phyloP scores from a whole-genome alignment of 1,139 yeast genomes.

The Geotrichum australiense region DNA sequence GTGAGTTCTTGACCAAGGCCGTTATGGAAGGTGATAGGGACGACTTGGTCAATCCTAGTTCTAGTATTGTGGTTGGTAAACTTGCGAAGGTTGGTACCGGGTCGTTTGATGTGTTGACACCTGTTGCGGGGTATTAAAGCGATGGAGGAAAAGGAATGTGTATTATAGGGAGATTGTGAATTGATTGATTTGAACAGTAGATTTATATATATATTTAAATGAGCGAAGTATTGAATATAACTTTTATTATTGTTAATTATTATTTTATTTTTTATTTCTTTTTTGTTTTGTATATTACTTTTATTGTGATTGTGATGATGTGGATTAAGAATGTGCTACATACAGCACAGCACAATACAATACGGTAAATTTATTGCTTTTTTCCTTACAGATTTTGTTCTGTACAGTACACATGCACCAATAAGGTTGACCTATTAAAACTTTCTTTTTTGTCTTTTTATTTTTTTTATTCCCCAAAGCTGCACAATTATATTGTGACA shows the following conservation, averaged over 20 bases:
- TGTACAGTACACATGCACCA: too few species aligned
- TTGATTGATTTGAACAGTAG: background rate
- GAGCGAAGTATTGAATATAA: background rate
- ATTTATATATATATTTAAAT: background rate
- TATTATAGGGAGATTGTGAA: too few species aligned
- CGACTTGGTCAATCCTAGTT: conserved; percentile 84
- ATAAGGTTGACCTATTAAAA: too few species aligned
- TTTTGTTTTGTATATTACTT: background rate
- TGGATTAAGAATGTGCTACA: too few species aligned
- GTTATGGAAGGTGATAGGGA: conserved; percentile 90
- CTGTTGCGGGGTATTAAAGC: conserved; percentile 4
- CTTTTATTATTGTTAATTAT: background rate
- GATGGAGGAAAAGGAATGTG: too few species aligned
- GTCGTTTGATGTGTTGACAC: conserved; percentile 76
- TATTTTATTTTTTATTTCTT: background rate
- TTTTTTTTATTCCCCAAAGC: too few species aligned
- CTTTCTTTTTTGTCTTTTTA: too few species aligned
- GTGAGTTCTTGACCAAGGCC: conserved; percentile 94
- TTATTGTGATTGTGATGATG: too few species aligned
- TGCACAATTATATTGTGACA: too few species aligned
- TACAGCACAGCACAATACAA: too few species aligned
- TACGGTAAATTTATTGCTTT: too few species aligned
- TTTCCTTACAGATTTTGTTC: too few species aligned
- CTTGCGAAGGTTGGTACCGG: conserved; percentile 94
- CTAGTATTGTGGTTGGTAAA: conserved; percentile 92